These are phyloP conservation scores for Scutellaria galericulata DNA, from an alignment of 257 asterid genomes.

Conservation along the genomic window DNA sequence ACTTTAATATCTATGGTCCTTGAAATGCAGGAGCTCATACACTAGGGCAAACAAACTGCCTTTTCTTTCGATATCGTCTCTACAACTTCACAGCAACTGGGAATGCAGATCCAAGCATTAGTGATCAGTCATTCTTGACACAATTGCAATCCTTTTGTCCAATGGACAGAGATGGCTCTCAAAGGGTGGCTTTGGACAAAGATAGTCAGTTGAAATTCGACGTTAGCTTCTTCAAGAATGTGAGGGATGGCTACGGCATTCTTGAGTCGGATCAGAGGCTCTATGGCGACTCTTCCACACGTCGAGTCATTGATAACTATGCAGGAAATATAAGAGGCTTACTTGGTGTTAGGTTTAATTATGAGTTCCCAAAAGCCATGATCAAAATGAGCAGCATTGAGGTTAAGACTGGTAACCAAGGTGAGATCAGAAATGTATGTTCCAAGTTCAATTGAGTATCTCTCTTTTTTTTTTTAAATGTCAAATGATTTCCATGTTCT, in stretches of 20 bases:
- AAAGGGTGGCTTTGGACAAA: slow-evolving; percentile 57
- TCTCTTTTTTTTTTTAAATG: neutral
- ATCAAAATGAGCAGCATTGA: slow-evolving; percentile 74
- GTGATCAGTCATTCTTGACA: slow-evolving; percentile 46
- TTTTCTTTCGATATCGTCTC: slow-evolving; percentile 58
- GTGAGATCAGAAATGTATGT: slow-evolving; percentile 68
- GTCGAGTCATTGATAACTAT: slow-evolving; percentile 57
- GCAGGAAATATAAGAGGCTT: slow-evolving; percentile 65
- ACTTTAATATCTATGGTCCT: too few species aligned
- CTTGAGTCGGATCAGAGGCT: slow-evolving; percentile 85
- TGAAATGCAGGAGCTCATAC: slow-evolving; percentile 64
- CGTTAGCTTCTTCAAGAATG: slow-evolving; percentile 67
- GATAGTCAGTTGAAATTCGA: slow-evolving; percentile 60
- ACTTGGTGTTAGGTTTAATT: slow-evolving; percentile 60
- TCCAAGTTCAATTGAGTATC: slow-evolving; percentile 51
- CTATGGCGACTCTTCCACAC: slow-evolving; percentile 57
- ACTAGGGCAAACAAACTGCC: slow-evolving; percentile 64
- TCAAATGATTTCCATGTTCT: too few species aligned
- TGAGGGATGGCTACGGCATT: slow-evolving; percentile 63
- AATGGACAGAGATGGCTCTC: slow-evolving; percentile 49
- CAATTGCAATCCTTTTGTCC: slow-evolving; percentile 58
- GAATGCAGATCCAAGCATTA: slow-evolving; percentile 70
- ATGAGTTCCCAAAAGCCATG: slow-evolving; percentile 71
- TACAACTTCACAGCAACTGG: slow-evolving; percentile 76
- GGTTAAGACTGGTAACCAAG: slow-evolving; percentile 60